Evolutionary conservation across 83 land plant species (phyloP).

Genomic region (Diphasiastrum complanatum): DNA sequence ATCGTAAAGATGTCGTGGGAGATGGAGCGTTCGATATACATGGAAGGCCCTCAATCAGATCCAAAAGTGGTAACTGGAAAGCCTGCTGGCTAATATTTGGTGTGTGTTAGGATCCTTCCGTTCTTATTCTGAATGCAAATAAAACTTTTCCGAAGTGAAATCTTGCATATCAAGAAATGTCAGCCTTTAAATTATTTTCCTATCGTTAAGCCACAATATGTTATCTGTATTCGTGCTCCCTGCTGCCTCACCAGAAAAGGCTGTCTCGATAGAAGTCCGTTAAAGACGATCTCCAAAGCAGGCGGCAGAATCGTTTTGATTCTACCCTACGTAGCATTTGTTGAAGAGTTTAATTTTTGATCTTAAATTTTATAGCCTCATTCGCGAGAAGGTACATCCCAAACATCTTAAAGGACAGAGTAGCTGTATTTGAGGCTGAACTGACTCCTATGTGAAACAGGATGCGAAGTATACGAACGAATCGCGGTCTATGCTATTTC

Average conservation of each 20-base stretch:
- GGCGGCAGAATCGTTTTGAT: too few relatives aligned
- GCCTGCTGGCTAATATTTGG: conserved; percentile 34
- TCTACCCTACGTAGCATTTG: too few relatives aligned
- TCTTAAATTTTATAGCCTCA: too few relatives aligned
- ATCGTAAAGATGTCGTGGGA: conserved; percentile 8
- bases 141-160: not conserved
- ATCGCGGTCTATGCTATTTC: conserved; percentile 33
- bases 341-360: too few relatives aligned
- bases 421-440: conserved; percentile 44
- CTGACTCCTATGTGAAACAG: conserved; percentile 6
- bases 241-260: not conserved
- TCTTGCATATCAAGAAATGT: not conserved
- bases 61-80: conserved; percentile 33
- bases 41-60: conserved; percentile 20
- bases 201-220: too few relatives aligned
- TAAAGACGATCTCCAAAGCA: too few relatives aligned
- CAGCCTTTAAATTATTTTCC: too few relatives aligned
- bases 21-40: conserved; percentile 29
- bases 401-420: conserved; percentile 34
- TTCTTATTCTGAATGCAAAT: not conserved
- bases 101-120: not conserved
- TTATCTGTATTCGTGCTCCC: too few relatives aligned
- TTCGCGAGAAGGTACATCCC: conserved; percentile 39
- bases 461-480: conserved; percentile 28
- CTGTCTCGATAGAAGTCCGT: too few relatives aligned